Percentiles rank a stretch among this genome's conserved stretches.
These are phyloP conservation scores for Sutorius eximius DNA, from an alignment of 1,284 basidiomycete species.

Conservation along the genomic window DNA sequence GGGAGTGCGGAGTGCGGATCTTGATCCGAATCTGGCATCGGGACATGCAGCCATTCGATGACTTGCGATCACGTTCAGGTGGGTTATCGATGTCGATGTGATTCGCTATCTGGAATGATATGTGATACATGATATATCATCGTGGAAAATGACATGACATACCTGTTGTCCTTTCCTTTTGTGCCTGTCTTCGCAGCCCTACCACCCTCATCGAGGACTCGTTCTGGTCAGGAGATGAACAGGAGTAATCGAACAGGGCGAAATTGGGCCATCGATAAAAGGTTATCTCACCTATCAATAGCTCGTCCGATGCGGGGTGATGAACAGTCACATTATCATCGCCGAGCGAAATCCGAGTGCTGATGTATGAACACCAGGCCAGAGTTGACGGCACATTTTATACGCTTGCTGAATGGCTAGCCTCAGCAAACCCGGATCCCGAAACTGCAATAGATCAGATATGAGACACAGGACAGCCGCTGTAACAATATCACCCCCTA, in stretches of 20 bases:
- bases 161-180: background rate
- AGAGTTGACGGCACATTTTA: constrained; percentile 12
- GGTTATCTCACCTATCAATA: constrained; percentile 25
- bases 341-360: constrained; percentile 1
- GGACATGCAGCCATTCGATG: constrained; percentile 4
- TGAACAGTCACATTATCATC: constrained; percentile 12
- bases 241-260: background rate
- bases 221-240: background rate
- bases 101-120: constrained; percentile 19
- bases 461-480: background rate
- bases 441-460: constrained; percentile 4
- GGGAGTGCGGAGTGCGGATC: constrained; percentile 64
- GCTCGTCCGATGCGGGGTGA: constrained; percentile 17
- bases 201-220: background rate
- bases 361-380: constrained; percentile 5
- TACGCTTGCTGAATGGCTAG: constrained; percentile 8
- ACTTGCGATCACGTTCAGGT: constrained; percentile 18
- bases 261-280: constrained; percentile 22
- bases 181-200: background rate
- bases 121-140: constrained; percentile 10
- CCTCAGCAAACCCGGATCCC: constrained; percentile 7
- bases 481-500: background rate
- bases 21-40: constrained; percentile 55
- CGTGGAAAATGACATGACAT: constrained; percentile 5
- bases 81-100: constrained; percentile 37